phyloP scores from a whole-genome alignment of 768 basidiomycete species.

The Scleroderma bovista region DNA sequence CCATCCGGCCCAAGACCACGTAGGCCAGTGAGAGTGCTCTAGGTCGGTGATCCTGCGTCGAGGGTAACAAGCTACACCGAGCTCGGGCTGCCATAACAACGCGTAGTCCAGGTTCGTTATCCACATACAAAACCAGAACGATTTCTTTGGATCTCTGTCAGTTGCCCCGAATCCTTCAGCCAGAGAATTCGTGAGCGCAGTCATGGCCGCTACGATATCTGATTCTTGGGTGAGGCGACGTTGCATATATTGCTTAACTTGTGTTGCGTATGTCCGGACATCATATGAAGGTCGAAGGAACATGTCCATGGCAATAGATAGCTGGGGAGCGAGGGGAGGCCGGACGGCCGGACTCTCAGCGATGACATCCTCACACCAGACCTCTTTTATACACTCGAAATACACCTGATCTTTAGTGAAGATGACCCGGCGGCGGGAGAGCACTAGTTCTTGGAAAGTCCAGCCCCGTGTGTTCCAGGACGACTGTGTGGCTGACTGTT shows the following conservation, averaged over 20 bases:
- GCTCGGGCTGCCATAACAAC: slow-evolving; percentile 19
- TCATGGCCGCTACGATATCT: slow-evolving; percentile 9
- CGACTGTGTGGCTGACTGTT: slow-evolving; percentile 7
- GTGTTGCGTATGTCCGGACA: not conserved
- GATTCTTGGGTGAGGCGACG: slow-evolving; percentile 11
- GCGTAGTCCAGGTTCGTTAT: slow-evolving; percentile 9
- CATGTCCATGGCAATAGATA: not conserved
- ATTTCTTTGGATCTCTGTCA: not conserved
- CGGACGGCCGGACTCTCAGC: not conserved
- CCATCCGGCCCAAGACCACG: slow-evolving; percentile 24
- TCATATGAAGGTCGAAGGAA: not conserved
- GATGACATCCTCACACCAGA: not conserved
- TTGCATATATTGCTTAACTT: slow-evolving; percentile 8
- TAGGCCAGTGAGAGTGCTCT: slow-evolving; percentile 7
- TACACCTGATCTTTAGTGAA: slow-evolving; percentile 17
- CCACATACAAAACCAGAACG: slow-evolving; percentile 7
- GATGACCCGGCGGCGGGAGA: slow-evolving; percentile 13
- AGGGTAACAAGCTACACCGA: slow-evolving; percentile 1
- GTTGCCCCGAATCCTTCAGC: not conserved
- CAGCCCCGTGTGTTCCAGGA: slow-evolving; percentile 10
- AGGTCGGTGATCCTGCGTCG: slow-evolving; percentile 1
- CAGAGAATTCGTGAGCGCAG: slow-evolving; percentile 3
- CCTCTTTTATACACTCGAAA: slow-evolving; percentile 9
- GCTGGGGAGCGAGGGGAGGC: no score
- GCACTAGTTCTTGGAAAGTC: slow-evolving; percentile 16